phyloP scores from a whole-genome alignment of 169 alveolate species.

The Plasmodium vivax region DNA sequence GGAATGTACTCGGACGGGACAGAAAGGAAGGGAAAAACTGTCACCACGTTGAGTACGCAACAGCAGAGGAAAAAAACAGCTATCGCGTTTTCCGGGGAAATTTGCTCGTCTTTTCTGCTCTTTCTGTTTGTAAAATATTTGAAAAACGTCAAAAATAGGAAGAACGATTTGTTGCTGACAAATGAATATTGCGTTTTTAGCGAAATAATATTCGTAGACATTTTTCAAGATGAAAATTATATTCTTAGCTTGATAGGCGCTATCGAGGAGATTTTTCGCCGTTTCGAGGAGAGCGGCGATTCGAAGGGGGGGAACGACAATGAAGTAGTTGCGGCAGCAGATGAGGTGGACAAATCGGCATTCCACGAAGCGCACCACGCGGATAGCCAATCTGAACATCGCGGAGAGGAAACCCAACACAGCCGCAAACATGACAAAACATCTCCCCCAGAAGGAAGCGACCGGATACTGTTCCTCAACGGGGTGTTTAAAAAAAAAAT shows the following conservation, averaged over 20 bases:
- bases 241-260: constrained; percentile 6
- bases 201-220: constrained; percentile 56
- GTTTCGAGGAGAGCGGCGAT: not conserved
- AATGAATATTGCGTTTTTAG: constrained; percentile 61
- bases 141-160: constrained; percentile 35
- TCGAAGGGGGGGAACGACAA: not conserved
- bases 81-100: constrained; percentile 71
- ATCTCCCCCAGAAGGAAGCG: not conserved
- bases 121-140: constrained; percentile 62
- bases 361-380: not conserved
- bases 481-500: constrained; percentile 60
- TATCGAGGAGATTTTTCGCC: constrained; percentile 20
- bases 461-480: not conserved
- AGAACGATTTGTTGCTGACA: constrained; percentile 19
- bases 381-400: not conserved
- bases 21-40: constrained; percentile 2
- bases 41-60: not conserved
- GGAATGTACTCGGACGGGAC: not conserved
- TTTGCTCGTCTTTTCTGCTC: constrained; percentile 49
- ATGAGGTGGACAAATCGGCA: not conserved
- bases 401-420: not conserved
- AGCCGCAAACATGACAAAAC: not conserved
- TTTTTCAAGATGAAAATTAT: constrained; percentile 35
- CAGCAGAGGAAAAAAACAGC: constrained; percentile 42
- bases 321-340: not conserved